Evolutionary conservation across 2,329 filamentous ascomycete genomes (phyloP).

Genomic region (Fusarium temperatum): DNA sequence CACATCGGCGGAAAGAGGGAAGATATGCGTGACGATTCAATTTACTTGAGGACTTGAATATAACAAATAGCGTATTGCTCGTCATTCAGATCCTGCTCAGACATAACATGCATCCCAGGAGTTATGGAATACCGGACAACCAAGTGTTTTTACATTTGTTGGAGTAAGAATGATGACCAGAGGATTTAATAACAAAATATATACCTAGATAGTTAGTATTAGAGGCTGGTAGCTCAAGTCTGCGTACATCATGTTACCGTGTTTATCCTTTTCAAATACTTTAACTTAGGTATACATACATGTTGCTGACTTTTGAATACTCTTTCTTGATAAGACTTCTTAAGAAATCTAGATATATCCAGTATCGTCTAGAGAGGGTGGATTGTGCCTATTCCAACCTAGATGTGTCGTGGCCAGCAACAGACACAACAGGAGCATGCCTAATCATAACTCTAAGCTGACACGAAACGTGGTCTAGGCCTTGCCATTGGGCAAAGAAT

Average conservation of each 20-base stretch:
- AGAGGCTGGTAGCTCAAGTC: not conserved
- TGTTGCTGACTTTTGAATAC: not conserved
- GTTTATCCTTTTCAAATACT: not conserved
- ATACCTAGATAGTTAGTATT: not conserved
- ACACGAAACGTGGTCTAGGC: not conserved
- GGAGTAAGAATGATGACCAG: not conserved
- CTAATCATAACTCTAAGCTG: not conserved
- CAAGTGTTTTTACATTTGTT: not conserved
- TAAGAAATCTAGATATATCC: not conserved
- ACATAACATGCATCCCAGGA: conserved; percentile 4
- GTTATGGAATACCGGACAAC: conserved; percentile 7
- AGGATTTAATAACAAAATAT: not conserved
- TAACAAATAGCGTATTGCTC: not conserved
- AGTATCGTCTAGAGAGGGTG: not conserved
- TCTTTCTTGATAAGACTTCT: not conserved
- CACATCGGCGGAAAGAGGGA: not conserved
- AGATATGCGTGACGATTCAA: not conserved
- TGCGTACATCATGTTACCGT: not conserved
- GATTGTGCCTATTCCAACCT: not conserved
- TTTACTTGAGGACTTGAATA: too few relatives aligned
- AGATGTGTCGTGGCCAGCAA: conserved; percentile 1
- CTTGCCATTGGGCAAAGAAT: not conserved
- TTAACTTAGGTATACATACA: not conserved
- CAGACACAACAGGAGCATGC: not conserved
- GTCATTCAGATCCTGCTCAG: not conserved